Base-by-base conservation (phyloP, 1,284 basidiomycete genomes). In the Agroathelia rolfsii region DNA sequence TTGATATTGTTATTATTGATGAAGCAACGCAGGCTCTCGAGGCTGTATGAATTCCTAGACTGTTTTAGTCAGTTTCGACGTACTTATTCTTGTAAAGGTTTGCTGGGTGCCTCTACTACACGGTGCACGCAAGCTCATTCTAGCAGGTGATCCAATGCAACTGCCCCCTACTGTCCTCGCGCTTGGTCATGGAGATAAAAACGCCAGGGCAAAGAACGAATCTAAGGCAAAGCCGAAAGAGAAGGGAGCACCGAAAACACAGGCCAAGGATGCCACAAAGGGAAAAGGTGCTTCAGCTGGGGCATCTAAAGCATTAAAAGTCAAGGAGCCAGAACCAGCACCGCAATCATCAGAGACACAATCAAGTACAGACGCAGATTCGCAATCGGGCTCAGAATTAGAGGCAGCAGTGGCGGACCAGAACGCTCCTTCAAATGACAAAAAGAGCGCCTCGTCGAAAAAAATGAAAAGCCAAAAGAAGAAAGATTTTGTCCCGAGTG, bases 21-120 rank as follows among this genome's bases (percentile, higher is more conserved):
- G 94, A 97, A 59, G 89, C 90, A 0, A 96, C 93, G 0, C 94
- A 97, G 55, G 93, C 90, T 3, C 54, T 95, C n/a, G 93, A 97
- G 58, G 85, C 90, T 6, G 86, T 90, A 49, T 44, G 59, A 45
- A 12, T 22, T 11, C 10, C 24, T 32, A 11, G 14, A 3, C 11
- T 24, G 38, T 18, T 32, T 23, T 30, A 5, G 9, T 23, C 26
- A 27, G 6, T 25, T 38, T 24, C 38, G 2, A 37, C 12, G 3
- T 11, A 20, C 11, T 5, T 27, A 18, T 37, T 10, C 21, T 38
- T n/a, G 15, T 36, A 11, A 37, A 87, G 83, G 83, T 85, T 3
- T 96, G 93, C 56, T 96, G 94, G 92, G 78, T 96, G 19, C 92
- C 94, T 1, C 84, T 96, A 32, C 71, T 94, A 51, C 92, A 90